Evolutionary conservation across 139 green algal species (phyloP).

Genomic region (Spirogloea muscicola): DNA sequence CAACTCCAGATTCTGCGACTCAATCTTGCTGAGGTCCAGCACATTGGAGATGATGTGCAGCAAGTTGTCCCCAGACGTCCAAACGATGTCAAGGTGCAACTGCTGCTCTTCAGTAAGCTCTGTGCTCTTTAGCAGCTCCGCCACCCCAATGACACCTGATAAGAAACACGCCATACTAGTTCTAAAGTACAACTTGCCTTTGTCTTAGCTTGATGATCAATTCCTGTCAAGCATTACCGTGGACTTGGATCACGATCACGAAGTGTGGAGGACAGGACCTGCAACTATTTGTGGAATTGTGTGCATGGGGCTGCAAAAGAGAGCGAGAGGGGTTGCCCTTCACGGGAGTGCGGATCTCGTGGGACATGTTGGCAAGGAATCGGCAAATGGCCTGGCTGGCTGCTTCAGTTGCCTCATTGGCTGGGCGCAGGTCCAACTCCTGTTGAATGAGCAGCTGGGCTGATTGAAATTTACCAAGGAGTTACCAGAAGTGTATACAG

Average conservation of each 20-base stretch:
- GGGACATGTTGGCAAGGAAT: constrained; percentile 63
- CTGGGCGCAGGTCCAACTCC: not conserved
- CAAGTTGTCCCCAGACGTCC: not conserved
- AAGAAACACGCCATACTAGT: too few relatives aligned
- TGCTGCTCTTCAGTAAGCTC: constrained; percentile 56
- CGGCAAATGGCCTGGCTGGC: constrained; percentile 53
- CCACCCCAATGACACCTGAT: constrained; percentile 56
- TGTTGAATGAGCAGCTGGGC: too few relatives aligned
- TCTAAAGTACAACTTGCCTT: too few relatives aligned
- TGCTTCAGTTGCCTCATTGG: constrained; percentile 37
- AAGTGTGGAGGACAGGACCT: too few relatives aligned
- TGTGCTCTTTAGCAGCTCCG: constrained; percentile 51
- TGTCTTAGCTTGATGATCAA: too few relatives aligned
- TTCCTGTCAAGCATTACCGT: too few relatives aligned
- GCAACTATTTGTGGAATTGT: too few relatives aligned
- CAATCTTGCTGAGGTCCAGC: not conserved
- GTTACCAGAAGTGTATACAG: too few relatives aligned
- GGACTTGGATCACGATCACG: too few relatives aligned
- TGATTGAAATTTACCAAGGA: too few relatives aligned
- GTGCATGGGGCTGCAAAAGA: too few relatives aligned
- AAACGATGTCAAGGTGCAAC: not conserved
- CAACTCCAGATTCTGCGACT: not conserved
- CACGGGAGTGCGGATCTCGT: constrained; percentile 64
- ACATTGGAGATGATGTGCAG: not conserved
- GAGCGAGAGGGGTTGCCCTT: too few relatives aligned